These are phyloP conservation scores for Arabis hirsuta DNA, from an alignment of 345 rosid genomes.

Conservation along the genomic window DNA sequence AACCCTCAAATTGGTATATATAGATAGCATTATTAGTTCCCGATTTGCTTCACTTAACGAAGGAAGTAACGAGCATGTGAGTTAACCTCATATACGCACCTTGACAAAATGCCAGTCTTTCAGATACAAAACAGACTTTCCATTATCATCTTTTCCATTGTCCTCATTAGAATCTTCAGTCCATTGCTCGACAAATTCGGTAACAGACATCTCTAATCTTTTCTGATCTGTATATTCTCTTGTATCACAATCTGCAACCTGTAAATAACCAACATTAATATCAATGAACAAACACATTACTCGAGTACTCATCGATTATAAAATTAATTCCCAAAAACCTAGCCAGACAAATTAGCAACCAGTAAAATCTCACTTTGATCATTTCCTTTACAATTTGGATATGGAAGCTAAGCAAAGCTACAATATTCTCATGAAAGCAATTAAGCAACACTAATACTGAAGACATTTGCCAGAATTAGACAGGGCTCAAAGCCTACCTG, in stretches of 20 bases:
- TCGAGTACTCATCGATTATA: neutral
- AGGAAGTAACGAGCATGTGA: conserved; percentile 23
- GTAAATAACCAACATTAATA: neutral
- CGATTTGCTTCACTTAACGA: neutral
- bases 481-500: conserved; percentile 54
- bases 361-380: neutral
- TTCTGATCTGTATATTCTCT: conserved; percentile 86
- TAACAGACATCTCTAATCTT: conserved; percentile 79
- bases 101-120: conserved; percentile 98
- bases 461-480: neutral
- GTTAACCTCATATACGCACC: conserved; percentile 47
- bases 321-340: neutral
- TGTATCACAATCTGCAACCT: conserved; percentile 91
- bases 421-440: neutral
- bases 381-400: neutral
- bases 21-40: neutral
- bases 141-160: conserved; percentile 31
- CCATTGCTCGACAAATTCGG: conserved; percentile 69
- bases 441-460: neutral
- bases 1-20: conserved; percentile 18
- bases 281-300: neutral
- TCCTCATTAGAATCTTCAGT: conserved; percentile 26
- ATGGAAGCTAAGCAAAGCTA: conserved; percentile 4
- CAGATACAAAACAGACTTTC: conserved; percentile 62
- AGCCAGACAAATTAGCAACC: neutral